Evolutionary conservation across 345 rosid genomes (phyloP).

Genomic region (Citrus unshiu): DNA sequence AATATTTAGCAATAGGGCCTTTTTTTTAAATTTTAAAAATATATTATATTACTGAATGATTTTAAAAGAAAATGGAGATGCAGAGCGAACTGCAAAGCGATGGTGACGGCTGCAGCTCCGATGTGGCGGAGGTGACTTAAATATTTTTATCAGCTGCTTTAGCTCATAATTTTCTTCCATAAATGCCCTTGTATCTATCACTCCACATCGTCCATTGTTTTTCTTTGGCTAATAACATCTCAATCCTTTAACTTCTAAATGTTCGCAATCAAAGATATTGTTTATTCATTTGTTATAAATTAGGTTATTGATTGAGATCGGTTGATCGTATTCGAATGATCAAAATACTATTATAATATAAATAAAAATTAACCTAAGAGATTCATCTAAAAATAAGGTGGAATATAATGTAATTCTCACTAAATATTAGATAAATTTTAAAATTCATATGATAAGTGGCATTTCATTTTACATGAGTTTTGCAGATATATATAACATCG

Average conservation of each 20-base stretch:
- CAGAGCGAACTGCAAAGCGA: neutral
- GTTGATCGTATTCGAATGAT: no score
- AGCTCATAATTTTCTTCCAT: neutral
- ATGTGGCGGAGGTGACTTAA: slow-evolving; percentile 26
- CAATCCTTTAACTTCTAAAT: neutral
- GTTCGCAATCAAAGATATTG: neutral
- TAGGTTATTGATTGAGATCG: no score
- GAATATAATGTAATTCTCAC: no score
- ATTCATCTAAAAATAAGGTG: no score
- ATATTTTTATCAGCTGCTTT: neutral
- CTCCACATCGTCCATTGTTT: neutral
- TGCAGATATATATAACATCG: no score
- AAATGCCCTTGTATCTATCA: slow-evolving; percentile 7
- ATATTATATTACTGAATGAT: neutral
- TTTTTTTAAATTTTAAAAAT: no score
- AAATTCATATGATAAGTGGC: no score
- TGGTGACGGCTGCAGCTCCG: slow-evolving; percentile 21
- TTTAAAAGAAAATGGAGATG: neutral
- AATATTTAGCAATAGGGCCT: neutral
- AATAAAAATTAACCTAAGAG: no score
- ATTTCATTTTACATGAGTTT: no score
- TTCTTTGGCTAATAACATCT: neutral
- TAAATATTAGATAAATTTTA: no score
- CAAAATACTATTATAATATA: no score
- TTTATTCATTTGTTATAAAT: neutral